Evolutionary conservation across 1,139 yeast species (phyloP).

Genomic region (Petasospora fabianii): DNA sequence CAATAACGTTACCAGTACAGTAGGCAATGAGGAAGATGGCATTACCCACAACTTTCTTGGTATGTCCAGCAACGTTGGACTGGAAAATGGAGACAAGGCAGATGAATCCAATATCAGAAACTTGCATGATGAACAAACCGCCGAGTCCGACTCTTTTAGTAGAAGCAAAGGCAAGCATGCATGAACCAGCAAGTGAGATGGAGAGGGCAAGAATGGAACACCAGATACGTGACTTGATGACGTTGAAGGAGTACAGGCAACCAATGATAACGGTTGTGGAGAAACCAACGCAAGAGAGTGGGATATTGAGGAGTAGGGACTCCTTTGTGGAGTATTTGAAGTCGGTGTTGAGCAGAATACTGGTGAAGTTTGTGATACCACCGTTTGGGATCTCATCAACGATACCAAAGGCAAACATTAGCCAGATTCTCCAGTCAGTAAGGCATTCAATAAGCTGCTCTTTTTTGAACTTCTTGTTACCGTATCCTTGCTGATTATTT

Average conservation of each 20-base stretch:
- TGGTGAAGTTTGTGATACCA: conserved; percentile 44
- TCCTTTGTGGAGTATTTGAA: conserved; percentile 34
- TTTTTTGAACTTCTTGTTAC: conserved; percentile 50
- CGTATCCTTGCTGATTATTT: conserved; percentile 51
- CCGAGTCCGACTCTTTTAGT: conserved; percentile 36
- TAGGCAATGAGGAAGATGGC: conserved; percentile 48
- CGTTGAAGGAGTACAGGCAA: conserved; percentile 39
- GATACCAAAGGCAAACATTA: conserved; percentile 39
- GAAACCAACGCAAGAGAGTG: conserved; percentile 35
- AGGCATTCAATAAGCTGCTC: conserved; percentile 44
- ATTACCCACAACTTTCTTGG: conserved; percentile 37
- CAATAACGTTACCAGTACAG: conserved; percentile 47
- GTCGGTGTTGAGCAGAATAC: conserved; percentile 37
- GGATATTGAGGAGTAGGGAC: conserved; percentile 37
- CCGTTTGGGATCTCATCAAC: conserved; percentile 49
- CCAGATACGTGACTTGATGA: conserved; percentile 34
- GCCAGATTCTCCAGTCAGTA: conserved; percentile 42
- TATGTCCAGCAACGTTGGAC: conserved; percentile 33
- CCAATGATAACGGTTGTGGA: conserved; percentile 28
- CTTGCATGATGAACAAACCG: conserved; percentile 37
- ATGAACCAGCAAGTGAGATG: conserved; percentile 38
- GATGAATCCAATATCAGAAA: conserved; percentile 36
- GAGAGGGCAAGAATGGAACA: conserved; percentile 38
- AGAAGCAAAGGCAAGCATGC: conserved; percentile 47
- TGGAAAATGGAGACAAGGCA: conserved; percentile 31